Evolutionary conservation across 1,139 yeast species (phyloP).

Genomic region (Blastobotrys persicus): DNA sequence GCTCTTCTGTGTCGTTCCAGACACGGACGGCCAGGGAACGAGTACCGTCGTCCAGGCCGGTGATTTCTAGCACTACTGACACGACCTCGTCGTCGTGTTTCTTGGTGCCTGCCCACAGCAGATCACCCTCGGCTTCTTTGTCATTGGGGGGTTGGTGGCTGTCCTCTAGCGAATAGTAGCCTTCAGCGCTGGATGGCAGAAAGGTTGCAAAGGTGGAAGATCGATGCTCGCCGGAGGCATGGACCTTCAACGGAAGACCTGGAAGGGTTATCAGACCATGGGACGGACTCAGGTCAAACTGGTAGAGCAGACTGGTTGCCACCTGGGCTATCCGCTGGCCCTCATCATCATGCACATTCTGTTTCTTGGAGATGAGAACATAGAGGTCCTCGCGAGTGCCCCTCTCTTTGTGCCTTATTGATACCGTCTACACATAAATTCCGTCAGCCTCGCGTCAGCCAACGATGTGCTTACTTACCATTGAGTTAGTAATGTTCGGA

Average conservation of each 20-base stretch:
- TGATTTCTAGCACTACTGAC: constrained; percentile 5
- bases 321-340: constrained; percentile 19
- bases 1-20: not conserved
- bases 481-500: constrained; percentile 6
- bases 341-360: constrained; percentile 15
- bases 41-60: not conserved
- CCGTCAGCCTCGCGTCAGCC: not conserved
- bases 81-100: not conserved
- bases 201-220: constrained; percentile 25
- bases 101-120: constrained; percentile 6
- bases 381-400: constrained; percentile 5
- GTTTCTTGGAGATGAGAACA: constrained; percentile 12
- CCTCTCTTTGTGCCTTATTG: constrained; percentile 11
- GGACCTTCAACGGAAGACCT: constrained; percentile 25
- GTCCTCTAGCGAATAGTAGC: constrained; percentile 18
- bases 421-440: constrained; percentile 11
- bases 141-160: not conserved
- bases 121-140: not conserved
- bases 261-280: constrained; percentile 21
- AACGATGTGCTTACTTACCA: too few relatives aligned
- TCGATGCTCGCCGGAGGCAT: constrained; percentile 18
- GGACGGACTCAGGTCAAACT: constrained; percentile 23
- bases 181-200: constrained; percentile 20
- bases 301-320: constrained; percentile 22
- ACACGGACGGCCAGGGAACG: not conserved